Evolutionary conservation across 2,329 filamentous ascomycete genomes (phyloP), one percentile per base, ranked within the genome.

Genomic region (Fusarium sterilihyphosum): DNA sequence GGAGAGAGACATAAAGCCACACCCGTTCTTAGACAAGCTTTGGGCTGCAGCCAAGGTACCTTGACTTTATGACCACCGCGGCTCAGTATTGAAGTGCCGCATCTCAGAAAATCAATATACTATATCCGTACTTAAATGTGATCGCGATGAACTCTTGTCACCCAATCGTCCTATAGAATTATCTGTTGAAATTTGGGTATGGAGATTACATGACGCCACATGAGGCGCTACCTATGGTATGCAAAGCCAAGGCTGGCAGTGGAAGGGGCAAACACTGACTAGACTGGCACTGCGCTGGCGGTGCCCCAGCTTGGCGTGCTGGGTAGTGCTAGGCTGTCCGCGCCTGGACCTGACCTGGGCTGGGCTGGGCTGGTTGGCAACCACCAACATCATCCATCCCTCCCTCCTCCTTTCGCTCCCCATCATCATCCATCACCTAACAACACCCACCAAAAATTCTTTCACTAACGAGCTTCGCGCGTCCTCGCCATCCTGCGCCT

Each of bases 341-440:
- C 26, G 22, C 38, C 38, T 44, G 37, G 31, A 22, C 41, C 16
- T 37, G 35, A 22, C 41, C 16, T 37, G 35, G 35, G 35, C 50
- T 67, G 33, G 64, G 50, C 59, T 67, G 33, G 64, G 49, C 41
- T 54, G 43, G 64, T 50, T 71, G 64, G 63, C 60, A 74, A 74
- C 64, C 60, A 67, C 71, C 71, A 72, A 59, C 67, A 69, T 68
- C 61, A 74, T 65, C 53, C 56, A 62, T 71, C 67, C 65, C 70
- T 69, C 61, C 58, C 62, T 74, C 71, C 66, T 73, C 65, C 69
- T 73, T 63, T 73, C 71, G 59, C 70, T 74, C 54, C 58, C 65
- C 65, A 74, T 74, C 72, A 70, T 74, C 72, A 74, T 74, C 72
- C 65, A 74, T 54, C 67, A 70, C 67, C 66, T 70, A 74, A 74